These are phyloP conservation scores for Xylariaceae sp. DNA, from an alignment of 2,329 filamentous ascomycete genomes.

Conservation along the genomic window DNA sequence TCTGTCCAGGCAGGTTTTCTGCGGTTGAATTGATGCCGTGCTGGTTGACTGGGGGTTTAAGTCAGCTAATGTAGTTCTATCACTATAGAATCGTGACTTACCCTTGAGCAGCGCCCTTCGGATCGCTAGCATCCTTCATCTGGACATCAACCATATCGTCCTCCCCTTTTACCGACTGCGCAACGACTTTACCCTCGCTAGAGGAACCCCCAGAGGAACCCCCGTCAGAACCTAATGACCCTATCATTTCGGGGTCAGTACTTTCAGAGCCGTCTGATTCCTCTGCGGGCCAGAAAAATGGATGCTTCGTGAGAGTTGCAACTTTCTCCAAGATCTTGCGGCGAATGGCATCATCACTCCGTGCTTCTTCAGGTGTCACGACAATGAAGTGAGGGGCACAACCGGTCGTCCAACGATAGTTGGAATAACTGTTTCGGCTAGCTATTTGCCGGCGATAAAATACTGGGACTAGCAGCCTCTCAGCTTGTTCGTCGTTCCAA, in stretches of 20 bases:
- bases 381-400: conserved; percentile 69
- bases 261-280: conserved; percentile 53
- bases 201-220: conserved; percentile 70
- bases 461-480: conserved; percentile 71
- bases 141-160: conserved; percentile 90
- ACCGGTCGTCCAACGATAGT: conserved; percentile 38
- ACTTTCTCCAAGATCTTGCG: conserved; percentile 79
- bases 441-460: conserved; percentile 58
- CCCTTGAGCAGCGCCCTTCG: conserved; percentile 35
- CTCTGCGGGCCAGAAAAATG: conserved; percentile 59
- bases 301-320: conserved; percentile 73
- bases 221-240: conserved; percentile 63
- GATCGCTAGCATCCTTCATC: conserved; percentile 67
- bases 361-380: conserved; percentile 72
- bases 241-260: conserved; percentile 69
- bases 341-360: conserved; percentile 68
- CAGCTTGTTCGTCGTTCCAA: conserved; percentile 65
- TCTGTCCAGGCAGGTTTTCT: conserved; percentile 57
- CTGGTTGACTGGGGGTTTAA: conserved; percentile 36
- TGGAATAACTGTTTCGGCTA: conserved; percentile 34
- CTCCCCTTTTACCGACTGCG: conserved; percentile 82
- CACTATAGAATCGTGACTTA: conserved; percentile 26
- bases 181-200: conserved; percentile 70
- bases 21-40: conserved; percentile 47
- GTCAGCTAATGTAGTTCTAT: conserved; percentile 24